Conservation (phyloP, 352 stramenopile species). For the Lagenidium giganteum region DNA sequence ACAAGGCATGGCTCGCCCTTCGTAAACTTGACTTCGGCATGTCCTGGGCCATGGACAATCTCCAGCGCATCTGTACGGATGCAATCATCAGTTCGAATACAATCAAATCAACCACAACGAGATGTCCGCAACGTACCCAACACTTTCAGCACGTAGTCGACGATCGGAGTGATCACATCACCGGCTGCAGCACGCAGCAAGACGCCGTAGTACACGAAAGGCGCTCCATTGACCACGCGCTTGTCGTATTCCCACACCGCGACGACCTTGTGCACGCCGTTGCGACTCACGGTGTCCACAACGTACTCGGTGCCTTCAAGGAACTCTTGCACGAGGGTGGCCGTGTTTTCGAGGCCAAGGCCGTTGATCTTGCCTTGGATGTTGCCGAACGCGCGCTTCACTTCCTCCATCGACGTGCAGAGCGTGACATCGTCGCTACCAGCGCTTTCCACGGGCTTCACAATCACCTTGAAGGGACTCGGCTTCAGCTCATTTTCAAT, state of each 20-base stretch:
- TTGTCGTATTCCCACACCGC: constrained; percentile 98
- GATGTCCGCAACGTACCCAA: constrained; percentile 24
- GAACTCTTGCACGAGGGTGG: constrained; percentile 94
- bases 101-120: not conserved
- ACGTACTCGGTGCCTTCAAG: constrained; percentile 94
- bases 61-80: constrained; percentile 55
- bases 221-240: constrained; percentile 85
- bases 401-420: constrained; percentile 87
- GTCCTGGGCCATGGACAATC: constrained; percentile 75
- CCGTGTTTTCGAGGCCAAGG: constrained; percentile 80
- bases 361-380: constrained; percentile 90
- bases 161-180: constrained; percentile 36
- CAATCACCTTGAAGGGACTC: constrained; percentile 65
- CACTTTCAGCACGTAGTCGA: constrained; percentile 66
- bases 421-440: constrained; percentile 93
- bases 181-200: constrained; percentile 48
- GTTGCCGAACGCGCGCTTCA: constrained; percentile 86
- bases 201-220: constrained; percentile 95
- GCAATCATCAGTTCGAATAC: not conserved
- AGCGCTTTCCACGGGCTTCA: constrained; percentile 93
- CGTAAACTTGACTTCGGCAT: constrained; percentile 88
- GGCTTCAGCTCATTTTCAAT: constrained; percentile 61
- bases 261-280: constrained; percentile 93
- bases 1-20: constrained; percentile 87
- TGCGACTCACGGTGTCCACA: constrained; percentile 93